Conservation (phyloP, 805 yeast species). For the Torulaspora maleeae region DNA sequence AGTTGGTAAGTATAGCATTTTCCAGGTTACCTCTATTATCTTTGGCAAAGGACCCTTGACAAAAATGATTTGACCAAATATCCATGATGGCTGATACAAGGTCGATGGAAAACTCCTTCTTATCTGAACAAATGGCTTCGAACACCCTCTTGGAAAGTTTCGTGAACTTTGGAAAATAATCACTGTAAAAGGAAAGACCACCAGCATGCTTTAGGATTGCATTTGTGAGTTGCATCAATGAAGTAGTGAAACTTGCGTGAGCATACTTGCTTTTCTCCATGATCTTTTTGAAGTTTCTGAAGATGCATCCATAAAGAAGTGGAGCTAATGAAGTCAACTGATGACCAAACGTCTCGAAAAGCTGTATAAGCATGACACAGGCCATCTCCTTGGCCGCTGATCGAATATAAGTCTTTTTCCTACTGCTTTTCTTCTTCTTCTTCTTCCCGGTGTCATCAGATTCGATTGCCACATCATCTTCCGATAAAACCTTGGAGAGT, state of each 20-base stretch:
- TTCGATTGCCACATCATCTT: constrained; percentile 24
- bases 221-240: constrained; percentile 23
- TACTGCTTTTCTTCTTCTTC: constrained; percentile 22
- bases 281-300: constrained; percentile 36
- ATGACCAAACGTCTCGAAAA: constrained; percentile 35
- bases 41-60: constrained; percentile 22
- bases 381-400: constrained; percentile 32
- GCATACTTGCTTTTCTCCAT: constrained; percentile 31
- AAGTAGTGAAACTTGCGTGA: constrained; percentile 32
- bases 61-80: constrained; percentile 22
- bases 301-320: constrained; percentile 26
- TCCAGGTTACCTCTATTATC: constrained; percentile 20
- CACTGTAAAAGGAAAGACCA: constrained; percentile 6
- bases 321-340: constrained; percentile 37
- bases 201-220: constrained; percentile 22
- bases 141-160: constrained; percentile 26
- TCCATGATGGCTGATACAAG: constrained; percentile 28
- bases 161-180: constrained; percentile 21
- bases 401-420: constrained; percentile 23
- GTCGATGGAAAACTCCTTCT: constrained; percentile 26
- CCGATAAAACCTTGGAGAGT: constrained; percentile 26
- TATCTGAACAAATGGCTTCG: constrained; percentile 19
- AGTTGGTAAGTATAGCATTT: constrained; percentile 19
- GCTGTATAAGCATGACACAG: constrained; percentile 26
- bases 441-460: constrained; percentile 4